Evolutionary conservation across 1,284 basidiomycete genomes (phyloP).

Genomic region (Psilocybe mexicana): DNA sequence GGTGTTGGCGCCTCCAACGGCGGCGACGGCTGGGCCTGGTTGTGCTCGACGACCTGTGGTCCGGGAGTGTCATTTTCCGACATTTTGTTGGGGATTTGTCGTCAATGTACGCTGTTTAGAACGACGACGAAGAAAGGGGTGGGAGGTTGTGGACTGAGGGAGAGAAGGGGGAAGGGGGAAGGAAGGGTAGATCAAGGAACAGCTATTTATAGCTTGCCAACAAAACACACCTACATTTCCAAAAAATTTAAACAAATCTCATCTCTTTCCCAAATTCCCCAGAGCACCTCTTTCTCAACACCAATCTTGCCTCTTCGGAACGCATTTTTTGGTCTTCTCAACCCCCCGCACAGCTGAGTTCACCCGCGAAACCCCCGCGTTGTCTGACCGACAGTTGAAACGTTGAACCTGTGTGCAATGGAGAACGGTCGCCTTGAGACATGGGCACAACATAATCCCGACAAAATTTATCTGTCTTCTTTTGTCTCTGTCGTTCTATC

Average conservation of each 20-base stretch:
- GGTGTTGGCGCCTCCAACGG: conserved; percentile 12
- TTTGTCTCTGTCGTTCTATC: background rate
- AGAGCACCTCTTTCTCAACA: no score
- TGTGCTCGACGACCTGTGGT: conserved; percentile 6
- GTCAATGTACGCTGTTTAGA: background rate
- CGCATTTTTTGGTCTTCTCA: no score
- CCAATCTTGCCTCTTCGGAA: no score
- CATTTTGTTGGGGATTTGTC: conserved; percentile 8
- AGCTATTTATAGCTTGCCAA: conserved; percentile 25
- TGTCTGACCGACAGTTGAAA: background rate
- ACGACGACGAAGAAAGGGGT: background rate
- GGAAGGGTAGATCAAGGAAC: conserved; percentile 25
- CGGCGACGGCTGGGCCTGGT: conserved; percentile 3
- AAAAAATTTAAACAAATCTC: conserved; percentile 4
- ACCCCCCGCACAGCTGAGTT: no score
- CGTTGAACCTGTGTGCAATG: no score
- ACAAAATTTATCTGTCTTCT: background rate
- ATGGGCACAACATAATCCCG: background rate
- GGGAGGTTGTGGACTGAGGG: conserved; percentile 5
- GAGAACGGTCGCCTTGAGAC: background rate
- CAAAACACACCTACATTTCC: conserved; percentile 3
- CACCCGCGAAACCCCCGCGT: background rate
- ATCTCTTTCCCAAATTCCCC: background rate
- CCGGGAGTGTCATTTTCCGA: conserved; percentile 8
- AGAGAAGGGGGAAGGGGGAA: conserved; percentile 3